These are phyloP conservation scores for Saccharomycopsis phalli DNA, from an alignment of 1,139 yeast genomes.

Conservation along the genomic window DNA sequence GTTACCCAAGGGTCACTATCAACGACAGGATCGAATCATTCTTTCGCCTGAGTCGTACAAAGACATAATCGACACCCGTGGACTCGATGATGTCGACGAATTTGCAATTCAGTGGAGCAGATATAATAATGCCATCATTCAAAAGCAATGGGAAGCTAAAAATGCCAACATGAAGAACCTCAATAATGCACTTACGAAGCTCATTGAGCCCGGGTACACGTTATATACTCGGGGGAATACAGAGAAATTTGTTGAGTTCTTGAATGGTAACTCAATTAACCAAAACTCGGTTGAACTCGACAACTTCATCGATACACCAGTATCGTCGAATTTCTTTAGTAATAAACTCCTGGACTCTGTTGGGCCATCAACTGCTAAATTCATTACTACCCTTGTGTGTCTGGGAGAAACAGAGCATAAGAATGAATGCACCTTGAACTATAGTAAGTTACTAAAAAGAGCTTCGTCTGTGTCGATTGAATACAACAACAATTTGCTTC, in stretches of 20 bases:
- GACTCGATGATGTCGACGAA: not conserved
- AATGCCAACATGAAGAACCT: slow-evolving; percentile 8
- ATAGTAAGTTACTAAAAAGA: slow-evolving; percentile 4
- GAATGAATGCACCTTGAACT: slow-evolving; percentile 6
- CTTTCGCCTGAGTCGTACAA: slow-evolving; percentile 3
- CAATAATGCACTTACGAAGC: slow-evolving; percentile 16
- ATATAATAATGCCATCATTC: slow-evolving; percentile 5
- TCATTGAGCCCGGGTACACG: slow-evolving; percentile 19
- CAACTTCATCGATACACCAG: slow-evolving; percentile 10
- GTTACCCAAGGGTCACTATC: slow-evolving; percentile 15
- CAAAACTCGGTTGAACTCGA: slow-evolving; percentile 6
- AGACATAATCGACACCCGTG: not conserved
- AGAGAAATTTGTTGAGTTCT: slow-evolving; percentile 6
- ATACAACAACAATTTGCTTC: slow-evolving; percentile 7
- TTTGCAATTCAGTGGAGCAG: slow-evolving; percentile 18
- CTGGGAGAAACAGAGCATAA: slow-evolving; percentile 3
- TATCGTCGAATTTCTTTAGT: slow-evolving; percentile 8
- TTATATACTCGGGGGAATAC: not conserved
- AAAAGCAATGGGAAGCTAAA: slow-evolving; percentile 6
- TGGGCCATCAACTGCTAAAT: too few relatives aligned
- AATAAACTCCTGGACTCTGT: slow-evolving; percentile 1
- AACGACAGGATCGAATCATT: slow-evolving; percentile 19
- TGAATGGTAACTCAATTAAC: slow-evolving; percentile 6
- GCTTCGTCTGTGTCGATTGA: slow-evolving; percentile 17
- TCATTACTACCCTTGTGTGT: slow-evolving; percentile 7